A percentile compares a stretch with the other conserved stretches of the same genome.
Evolutionary conservation across 2,329 filamentous ascomycete genomes (phyloP).

Genomic region (Aspergillus niger): DNA sequence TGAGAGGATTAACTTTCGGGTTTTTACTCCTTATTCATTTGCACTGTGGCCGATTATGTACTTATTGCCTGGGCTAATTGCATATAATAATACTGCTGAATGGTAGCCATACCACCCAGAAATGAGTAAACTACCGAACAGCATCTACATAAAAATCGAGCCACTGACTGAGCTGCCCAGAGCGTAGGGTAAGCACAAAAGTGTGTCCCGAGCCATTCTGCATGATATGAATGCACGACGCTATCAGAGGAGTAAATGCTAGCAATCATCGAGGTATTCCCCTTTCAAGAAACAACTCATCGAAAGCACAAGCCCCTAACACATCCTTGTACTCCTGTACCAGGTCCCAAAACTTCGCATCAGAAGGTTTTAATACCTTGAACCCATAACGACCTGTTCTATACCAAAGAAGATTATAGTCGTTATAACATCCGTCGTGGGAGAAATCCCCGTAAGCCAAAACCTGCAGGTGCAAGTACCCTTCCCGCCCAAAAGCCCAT

Average conservation of each 20-base stretch:
- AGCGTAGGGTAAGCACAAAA: too few species aligned
- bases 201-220: too few species aligned
- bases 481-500: neutral
- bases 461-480: neutral
- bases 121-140: too few species aligned
- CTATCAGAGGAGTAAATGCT: too few species aligned
- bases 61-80: conserved; percentile 6
- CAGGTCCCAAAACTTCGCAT: neutral
- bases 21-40: neutral
- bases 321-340: neutral
- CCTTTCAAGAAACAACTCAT: neutral
- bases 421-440: neutral
- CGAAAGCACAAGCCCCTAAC: neutral
- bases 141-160: too few species aligned
- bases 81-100: conserved; percentile 1
- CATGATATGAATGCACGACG: too few species aligned
- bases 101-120: neutral
- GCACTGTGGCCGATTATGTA: conserved; percentile 6
- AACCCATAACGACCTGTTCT: neutral
- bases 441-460: neutral
- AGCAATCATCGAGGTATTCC: neutral
- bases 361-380: neutral
- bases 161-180: too few species aligned
- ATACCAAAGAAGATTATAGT: neutral
- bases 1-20: neutral